phyloP scores from a whole-genome alignment of 495 filamentous ascomycete genomes.

The Aspergillus kassunensis region DNA sequence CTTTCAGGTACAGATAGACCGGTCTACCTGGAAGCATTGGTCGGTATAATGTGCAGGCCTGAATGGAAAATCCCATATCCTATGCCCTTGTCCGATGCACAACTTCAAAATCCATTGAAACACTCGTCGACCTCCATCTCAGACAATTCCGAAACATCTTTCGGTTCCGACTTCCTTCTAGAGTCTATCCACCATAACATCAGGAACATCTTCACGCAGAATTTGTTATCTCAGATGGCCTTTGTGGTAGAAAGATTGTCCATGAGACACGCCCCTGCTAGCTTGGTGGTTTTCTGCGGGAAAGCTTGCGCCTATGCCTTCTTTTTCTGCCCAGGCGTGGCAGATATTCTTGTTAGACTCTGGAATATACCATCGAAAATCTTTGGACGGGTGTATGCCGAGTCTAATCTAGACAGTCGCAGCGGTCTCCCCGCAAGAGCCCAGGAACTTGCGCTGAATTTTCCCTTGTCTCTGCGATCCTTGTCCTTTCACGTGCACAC shows the following conservation, averaged over 20 bases:
- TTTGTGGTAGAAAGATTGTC: constrained; percentile 93
- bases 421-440: constrained; percentile 34
- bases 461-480: constrained; percentile 66
- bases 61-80: constrained; percentile 81
- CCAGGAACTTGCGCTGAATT: constrained; percentile 60
- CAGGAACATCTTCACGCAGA: constrained; percentile 83
- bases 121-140: constrained; percentile 39
- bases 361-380: constrained; percentile 67
- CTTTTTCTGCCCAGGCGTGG: constrained; percentile 87
- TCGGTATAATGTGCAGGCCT: constrained; percentile 83
- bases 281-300: constrained; percentile 87
- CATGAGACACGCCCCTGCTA: constrained; percentile 81
- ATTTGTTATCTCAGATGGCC: constrained; percentile 79
- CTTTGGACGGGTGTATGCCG: constrained; percentile 66
- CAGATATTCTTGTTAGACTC: constrained; percentile 78
- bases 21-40: constrained; percentile 73
- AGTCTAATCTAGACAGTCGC: constrained; percentile 51
- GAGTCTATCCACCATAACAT: constrained; percentile 94
- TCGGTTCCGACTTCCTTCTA: constrained; percentile 70
- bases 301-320: constrained; percentile 95
- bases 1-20: constrained; percentile 78
- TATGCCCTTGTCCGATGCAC: constrained; percentile 29
- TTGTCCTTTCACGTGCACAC: constrained; percentile 69
- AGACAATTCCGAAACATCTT: constrained; percentile 38
- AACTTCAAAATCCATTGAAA: constrained; percentile 27